Evolutionary conservation across 2,329 filamentous ascomycete genomes (phyloP).

Genomic region (Tolypocladium capitatum): DNA sequence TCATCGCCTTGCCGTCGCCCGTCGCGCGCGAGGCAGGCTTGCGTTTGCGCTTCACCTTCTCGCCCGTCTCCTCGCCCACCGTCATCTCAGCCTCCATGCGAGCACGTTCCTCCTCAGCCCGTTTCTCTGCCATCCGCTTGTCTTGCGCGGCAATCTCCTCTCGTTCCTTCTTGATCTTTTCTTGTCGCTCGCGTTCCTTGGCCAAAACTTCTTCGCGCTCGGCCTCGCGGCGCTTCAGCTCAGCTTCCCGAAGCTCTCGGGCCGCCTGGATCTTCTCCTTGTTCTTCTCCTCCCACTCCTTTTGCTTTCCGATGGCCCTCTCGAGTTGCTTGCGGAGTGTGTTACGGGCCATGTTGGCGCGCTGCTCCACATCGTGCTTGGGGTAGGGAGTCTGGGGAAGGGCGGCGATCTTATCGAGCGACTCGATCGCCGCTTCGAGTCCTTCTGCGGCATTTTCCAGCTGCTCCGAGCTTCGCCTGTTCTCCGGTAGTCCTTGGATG

Average conservation of each 20-base stretch:
- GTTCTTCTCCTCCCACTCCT: conserved; percentile 87
- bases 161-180: conserved; percentile 76
- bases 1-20: conserved; percentile 29
- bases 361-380: conserved; percentile 78
- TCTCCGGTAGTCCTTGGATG: conserved; percentile 61
- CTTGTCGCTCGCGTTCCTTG: conserved; percentile 58
- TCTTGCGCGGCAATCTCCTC: conserved; percentile 67
- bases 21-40: conserved; percentile 28
- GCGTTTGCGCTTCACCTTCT: conserved; percentile 68
- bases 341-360: conserved; percentile 93
- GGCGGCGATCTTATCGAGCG: conserved; percentile 49
- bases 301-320: conserved; percentile 69
- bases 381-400: conserved; percentile 71
- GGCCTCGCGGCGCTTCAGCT: conserved; percentile 66
- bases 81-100: conserved; percentile 60
- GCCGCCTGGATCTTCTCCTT: conserved; percentile 76
- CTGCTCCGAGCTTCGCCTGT: conserved; percentile 64
- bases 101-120: conserved; percentile 19
- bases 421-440: conserved; percentile 73
- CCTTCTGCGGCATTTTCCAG: conserved; percentile 69
- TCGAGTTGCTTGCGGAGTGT: conserved; percentile 89
- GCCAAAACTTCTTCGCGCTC: conserved; percentile 55
- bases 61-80: conserved; percentile 69
- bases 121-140: conserved; percentile 57
- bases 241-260: conserved; percentile 65